Percentiles rank a stretch among this genome's conserved stretches.
Conservation (phyloP, 495 filamentous ascomycete genomes). For the Amphirosellinia nigrospora region DNA sequence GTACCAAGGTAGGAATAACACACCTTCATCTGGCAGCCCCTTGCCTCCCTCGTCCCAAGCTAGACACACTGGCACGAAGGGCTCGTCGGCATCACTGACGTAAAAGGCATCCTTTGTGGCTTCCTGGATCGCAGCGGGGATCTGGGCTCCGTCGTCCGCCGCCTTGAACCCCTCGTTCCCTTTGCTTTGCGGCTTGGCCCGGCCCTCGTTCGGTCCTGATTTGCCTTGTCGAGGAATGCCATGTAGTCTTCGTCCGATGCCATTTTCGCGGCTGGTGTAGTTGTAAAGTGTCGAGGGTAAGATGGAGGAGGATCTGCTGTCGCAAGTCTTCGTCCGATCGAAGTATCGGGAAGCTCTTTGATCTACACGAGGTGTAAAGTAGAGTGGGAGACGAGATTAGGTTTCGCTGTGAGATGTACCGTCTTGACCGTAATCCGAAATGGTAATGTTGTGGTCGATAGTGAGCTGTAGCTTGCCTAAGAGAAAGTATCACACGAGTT, state of each 20-base stretch:
- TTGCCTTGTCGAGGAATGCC: slow-evolving; percentile 84
- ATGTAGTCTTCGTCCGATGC: slow-evolving; percentile 81
- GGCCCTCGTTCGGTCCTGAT: slow-evolving; percentile 64
- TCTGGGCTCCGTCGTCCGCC: slow-evolving; percentile 52
- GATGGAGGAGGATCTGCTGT: background rate
- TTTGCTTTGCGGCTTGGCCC: slow-evolving; percentile 33
- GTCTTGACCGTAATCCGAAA: background rate
- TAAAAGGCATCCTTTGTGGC: slow-evolving; percentile 67
- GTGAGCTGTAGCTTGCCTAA: background rate
- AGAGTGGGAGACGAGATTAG: background rate
- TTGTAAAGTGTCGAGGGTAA: slow-evolving; percentile 27
- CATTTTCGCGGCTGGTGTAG: slow-evolving; percentile 53
- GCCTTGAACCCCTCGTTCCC: slow-evolving; percentile 51
- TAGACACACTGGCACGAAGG: slow-evolving; percentile 76
- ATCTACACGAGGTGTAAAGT: background rate
- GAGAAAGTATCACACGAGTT: background rate
- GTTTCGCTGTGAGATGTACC: background rate
- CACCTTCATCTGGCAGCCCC: slow-evolving; percentile 67
- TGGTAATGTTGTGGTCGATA: background rate
- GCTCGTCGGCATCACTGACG: slow-evolving; percentile 81
- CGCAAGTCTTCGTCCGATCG: background rate
- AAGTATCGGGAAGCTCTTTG: background rate
- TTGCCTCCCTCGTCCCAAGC: slow-evolving; percentile 62
- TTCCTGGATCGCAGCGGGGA: slow-evolving; percentile 64
- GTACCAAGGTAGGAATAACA: slow-evolving; percentile 36